Evolutionary conservation across 2,329 filamentous ascomycete species (phyloP).

Genomic region (Elsinoe fawcettii): DNA sequence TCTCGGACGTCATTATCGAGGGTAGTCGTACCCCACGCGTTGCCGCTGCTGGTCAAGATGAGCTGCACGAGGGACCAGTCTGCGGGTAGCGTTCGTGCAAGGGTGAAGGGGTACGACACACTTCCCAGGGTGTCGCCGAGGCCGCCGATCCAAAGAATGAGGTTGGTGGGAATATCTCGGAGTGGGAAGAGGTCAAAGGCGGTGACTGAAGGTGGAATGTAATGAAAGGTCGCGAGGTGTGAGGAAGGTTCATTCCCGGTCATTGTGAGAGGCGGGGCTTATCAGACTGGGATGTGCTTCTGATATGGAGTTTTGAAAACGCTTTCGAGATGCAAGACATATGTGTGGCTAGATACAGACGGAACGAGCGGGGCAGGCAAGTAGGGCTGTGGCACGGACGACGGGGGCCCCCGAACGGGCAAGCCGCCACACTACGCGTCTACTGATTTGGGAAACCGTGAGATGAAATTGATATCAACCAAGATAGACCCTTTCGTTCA

Average conservation of each 20-base stretch:
- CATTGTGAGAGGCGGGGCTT: neutral
- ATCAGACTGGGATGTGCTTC: neutral
- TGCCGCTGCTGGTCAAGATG: constrained; percentile 46
- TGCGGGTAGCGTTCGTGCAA: constrained; percentile 42
- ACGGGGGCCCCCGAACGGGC: neutral
- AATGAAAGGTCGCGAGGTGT: neutral
- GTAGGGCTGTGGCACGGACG: neutral
- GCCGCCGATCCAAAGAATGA: constrained; percentile 61
- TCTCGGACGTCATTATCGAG: constrained; percentile 49
- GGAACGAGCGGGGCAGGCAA: neutral
- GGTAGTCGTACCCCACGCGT: constrained; percentile 47
- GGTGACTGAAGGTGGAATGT: constrained; percentile 8
- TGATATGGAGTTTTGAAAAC: neutral
- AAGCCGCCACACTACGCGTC: neutral
- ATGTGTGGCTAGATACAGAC: neutral
- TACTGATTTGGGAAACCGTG: constrained; percentile 3
- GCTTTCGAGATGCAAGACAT: neutral
- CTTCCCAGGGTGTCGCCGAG: constrained; percentile 63
- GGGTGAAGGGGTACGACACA: constrained; percentile 48
- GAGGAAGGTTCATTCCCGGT: neutral
- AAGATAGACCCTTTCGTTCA: neutral
- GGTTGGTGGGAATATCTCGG: constrained; percentile 21
- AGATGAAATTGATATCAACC: constrained; percentile 1
- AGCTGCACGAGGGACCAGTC: constrained; percentile 41
- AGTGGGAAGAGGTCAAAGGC: neutral